Conservation (phyloP, 23 red algal genomes). For the Gracilaria gracilis region DNA sequence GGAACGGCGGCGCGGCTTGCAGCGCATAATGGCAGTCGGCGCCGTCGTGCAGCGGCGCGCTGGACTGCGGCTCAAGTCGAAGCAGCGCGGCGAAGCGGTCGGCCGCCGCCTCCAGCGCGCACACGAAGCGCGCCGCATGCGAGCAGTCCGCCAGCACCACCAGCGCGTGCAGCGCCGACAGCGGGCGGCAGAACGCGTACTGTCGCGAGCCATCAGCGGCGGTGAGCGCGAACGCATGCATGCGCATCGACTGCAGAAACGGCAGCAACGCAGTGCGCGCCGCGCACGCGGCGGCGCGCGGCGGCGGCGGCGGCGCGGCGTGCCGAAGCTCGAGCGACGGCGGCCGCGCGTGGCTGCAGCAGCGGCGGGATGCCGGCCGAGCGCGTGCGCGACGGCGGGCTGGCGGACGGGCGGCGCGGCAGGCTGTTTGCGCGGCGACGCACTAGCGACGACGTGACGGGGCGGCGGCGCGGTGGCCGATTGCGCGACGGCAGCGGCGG, state of each 20-base stretch:
- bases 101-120: constrained; percentile 31
- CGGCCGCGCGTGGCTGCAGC: constrained; percentile 6
- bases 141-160: constrained; percentile 28
- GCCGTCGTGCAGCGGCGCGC: not conserved
- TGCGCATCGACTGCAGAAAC: not conserved
- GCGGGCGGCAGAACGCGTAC: constrained; percentile 50
- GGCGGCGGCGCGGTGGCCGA: not conserved
- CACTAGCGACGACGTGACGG: not conserved
- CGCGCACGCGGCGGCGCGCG: not conserved
- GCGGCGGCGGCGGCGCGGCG: not conserved
- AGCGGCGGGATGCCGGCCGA: constrained; percentile 34
- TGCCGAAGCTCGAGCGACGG: not conserved
- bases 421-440: constrained; percentile 39
- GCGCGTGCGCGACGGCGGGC: constrained; percentile 2
- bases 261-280: not conserved
- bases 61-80: not conserved
- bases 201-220: constrained; percentile 41
- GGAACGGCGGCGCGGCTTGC: not conserved
- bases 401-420: constrained; percentile 32
- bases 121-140: constrained; percentile 47
- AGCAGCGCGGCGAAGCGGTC: not conserved
- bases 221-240: constrained; percentile 51
- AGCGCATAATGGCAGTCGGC: not conserved
- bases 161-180: constrained; percentile 27
- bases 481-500: not conserved